Evolutionary conservation across 1,139 yeast species (phyloP).

Genomic region (Saccharomyces hybrid): DNA sequence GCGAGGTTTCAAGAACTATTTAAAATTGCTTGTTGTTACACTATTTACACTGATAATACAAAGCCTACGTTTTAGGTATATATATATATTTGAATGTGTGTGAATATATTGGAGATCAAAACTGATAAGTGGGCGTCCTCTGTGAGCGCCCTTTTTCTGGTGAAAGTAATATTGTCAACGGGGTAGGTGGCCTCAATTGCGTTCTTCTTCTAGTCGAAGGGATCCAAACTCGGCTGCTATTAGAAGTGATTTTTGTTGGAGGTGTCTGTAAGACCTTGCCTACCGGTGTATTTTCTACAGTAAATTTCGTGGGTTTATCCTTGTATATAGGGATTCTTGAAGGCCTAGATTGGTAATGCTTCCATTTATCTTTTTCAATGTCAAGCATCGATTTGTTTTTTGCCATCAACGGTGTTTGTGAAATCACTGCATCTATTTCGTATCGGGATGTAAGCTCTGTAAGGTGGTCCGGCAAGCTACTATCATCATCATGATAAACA

Average conservation of each 20-base stretch:
- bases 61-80: not conserved
- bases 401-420: not conserved
- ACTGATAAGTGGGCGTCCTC: not conserved
- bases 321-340: slow-evolving; percentile 4
- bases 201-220: slow-evolving; percentile 9
- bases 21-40: not conserved
- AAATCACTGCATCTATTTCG: not conserved
- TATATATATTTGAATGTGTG: not conserved
- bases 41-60: not conserved
- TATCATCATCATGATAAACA: not conserved
- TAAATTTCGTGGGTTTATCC: not conserved
- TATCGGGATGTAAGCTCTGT: not conserved
- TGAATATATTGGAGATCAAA: not conserved
- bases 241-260: slow-evolving; percentile 1
- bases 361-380: slow-evolving; percentile 5
- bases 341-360: slow-evolving; percentile 1
- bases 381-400: not conserved
- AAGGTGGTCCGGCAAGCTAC: not conserved
- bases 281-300: not conserved
- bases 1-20: not conserved
- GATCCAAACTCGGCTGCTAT: slow-evolving; percentile 8
- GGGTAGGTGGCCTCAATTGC: slow-evolving; percentile 19
- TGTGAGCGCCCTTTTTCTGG: not conserved
- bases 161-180: slow-evolving; percentile 14
- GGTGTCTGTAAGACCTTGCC: not conserved